A percentile compares a stretch with the other conserved stretches of the same genome.
Conservation (phyloP, 495 filamentous ascomycete genomes). For the Emericellopsis terricola region DNA sequence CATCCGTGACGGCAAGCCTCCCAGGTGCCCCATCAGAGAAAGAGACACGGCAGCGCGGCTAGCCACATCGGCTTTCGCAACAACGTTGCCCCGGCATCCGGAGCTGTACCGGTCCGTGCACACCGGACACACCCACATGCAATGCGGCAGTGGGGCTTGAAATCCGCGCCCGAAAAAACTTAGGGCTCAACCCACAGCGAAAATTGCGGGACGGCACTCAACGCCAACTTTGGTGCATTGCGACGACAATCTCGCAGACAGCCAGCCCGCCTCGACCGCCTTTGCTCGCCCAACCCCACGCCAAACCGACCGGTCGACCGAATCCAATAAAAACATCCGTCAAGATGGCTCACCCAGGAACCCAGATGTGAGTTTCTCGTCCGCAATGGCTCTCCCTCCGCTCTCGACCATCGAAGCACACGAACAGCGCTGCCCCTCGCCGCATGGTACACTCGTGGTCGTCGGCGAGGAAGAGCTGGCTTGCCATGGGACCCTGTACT, state of each 20-base stretch:
- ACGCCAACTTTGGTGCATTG: no score
- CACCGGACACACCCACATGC: no score
- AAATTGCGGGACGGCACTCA: constrained; percentile 2
- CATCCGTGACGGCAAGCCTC: no score
- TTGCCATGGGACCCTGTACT: neutral
- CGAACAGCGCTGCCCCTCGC: no score
- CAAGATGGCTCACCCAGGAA: constrained; percentile 32
- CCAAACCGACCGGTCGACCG: neutral
- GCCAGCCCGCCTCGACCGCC: neutral
- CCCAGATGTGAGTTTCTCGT: constrained; percentile 32
- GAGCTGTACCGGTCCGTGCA: neutral
- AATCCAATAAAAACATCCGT: constrained; percentile 15
- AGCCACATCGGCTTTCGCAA: no score
- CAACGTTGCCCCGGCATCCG: no score
- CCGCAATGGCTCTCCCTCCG: neutral
- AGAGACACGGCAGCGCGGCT: no score
- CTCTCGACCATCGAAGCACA: neutral
- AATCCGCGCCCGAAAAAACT: neutral
- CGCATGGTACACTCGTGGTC: no score
- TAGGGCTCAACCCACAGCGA: constrained; percentile 4
- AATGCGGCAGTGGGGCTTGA: neutral
- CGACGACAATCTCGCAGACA: neutral
- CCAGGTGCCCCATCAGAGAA: no score
- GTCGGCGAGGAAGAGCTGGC: no score
- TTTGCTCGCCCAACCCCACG: no score